phyloP scores from a whole-genome alignment of 345 rosid genomes.

The Orychophragmus violaceus region DNA sequence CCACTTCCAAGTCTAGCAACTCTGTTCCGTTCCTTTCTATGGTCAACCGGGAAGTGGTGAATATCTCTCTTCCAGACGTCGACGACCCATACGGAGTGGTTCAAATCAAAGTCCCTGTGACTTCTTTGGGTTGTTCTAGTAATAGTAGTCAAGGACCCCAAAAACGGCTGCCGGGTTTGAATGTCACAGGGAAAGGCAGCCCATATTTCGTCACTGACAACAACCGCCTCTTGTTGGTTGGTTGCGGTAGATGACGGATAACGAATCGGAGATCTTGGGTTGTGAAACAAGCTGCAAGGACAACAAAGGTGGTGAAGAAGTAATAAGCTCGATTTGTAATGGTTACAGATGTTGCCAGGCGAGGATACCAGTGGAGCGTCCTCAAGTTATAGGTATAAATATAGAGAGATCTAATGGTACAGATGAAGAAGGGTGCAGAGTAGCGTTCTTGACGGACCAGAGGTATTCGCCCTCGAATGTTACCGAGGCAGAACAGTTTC shows the following conservation, averaged over 20 bases:
- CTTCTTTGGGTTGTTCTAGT: constrained; percentile 18
- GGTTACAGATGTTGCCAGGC: constrained; percentile 45
- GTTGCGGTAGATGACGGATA: constrained; percentile 27
- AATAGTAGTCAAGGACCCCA: not conserved
- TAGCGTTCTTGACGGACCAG: constrained; percentile 22
- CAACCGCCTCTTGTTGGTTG: constrained; percentile 34
- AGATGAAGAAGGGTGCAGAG: constrained; percentile 2
- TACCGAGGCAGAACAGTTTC: not conserved
- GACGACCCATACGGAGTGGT: constrained; percentile 7
- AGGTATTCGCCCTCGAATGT: constrained; percentile 8
- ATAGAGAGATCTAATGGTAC: not conserved
- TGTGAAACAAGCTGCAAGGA: constrained; percentile 37
- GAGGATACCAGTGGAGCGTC: constrained; percentile 20
- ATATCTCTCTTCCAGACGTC: constrained; percentile 17
- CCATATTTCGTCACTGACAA: constrained; percentile 21
- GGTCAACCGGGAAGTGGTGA: constrained; percentile 10
- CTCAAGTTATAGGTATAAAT: not conserved
- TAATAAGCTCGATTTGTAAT: constrained; percentile 22
- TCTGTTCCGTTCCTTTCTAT: constrained; percentile 6
- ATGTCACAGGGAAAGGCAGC: constrained; percentile 21
- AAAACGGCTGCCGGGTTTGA: not conserved
- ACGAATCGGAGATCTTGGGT: constrained; percentile 20
- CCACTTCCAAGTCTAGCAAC: not conserved
- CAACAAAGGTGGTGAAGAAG: not conserved
- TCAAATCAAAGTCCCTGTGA: constrained; percentile 24